Evolutionary conservation across 768 basidiomycete genomes (phyloP).

Genomic region (Rhizopogon sp.): DNA sequence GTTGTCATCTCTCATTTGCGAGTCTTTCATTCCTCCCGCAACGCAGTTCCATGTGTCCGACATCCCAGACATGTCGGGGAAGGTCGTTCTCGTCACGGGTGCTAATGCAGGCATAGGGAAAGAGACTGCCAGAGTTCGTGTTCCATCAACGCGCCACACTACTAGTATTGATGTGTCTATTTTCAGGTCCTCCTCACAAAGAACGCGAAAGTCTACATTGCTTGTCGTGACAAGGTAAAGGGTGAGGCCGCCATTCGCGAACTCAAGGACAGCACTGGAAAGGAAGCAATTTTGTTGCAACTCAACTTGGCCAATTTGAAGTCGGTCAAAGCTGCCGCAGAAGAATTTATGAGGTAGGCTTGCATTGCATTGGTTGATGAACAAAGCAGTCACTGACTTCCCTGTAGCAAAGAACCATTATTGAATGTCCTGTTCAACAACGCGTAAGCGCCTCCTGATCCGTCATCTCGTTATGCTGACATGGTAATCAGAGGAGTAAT

Average conservation of each 20-base stretch:
- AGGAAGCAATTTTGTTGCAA: constrained; percentile 21
- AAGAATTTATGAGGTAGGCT: constrained; percentile 24
- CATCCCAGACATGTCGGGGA: constrained; percentile 33
- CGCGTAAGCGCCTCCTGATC: constrained; percentile 15
- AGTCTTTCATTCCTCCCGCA: constrained; percentile 16
- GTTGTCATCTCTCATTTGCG: background rate
- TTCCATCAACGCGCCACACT: background rate
- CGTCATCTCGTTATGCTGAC: background rate
- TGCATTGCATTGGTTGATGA: background rate
- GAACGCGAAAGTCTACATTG: constrained; percentile 50
- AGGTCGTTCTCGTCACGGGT: constrained; percentile 38
- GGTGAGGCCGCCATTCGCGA: constrained; percentile 34
- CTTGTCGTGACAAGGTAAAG: constrained; percentile 34
- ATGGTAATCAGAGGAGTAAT: constrained; percentile 24
- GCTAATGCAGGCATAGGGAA: constrained; percentile 48
- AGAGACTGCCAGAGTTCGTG: constrained; percentile 30
- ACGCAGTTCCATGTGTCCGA: constrained; percentile 19
- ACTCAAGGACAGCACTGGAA: constrained; percentile 32
- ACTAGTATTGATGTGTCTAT: background rate
- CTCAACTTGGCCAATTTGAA: constrained; percentile 30
- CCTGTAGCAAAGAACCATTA: constrained; percentile 31
- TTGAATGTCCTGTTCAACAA: constrained; percentile 25
- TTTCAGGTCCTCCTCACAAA: constrained; percentile 34
- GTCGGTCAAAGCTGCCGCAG: constrained; percentile 22
- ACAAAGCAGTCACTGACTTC: constrained; percentile 13